These are phyloP conservation scores for Plasmodium vivax DNA, from an alignment of 169 alveolate genomes.

Conservation along the genomic window DNA sequence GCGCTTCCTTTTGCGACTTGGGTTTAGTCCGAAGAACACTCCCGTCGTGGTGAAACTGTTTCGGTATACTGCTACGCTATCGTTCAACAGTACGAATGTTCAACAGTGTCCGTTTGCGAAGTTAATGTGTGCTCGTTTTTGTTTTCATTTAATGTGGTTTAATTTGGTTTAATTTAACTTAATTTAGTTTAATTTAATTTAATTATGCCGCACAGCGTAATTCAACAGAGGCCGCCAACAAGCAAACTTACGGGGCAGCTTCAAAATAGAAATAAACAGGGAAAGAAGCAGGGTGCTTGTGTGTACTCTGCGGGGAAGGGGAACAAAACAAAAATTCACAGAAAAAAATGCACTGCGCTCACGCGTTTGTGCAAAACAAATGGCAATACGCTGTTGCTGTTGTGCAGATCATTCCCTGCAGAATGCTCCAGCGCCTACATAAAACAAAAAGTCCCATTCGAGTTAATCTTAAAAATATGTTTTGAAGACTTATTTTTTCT, in stretches of 20 bases:
- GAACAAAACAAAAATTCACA: background rate
- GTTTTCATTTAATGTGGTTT: background rate
- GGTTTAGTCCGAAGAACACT: background rate
- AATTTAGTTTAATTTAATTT: constrained; percentile 19
- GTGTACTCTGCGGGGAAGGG: background rate
- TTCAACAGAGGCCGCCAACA: constrained; percentile 19
- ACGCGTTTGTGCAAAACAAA: background rate
- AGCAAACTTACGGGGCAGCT: background rate
- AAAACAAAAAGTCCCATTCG: background rate
- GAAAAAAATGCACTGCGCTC: background rate
- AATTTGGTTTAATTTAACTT: too few relatives aligned
- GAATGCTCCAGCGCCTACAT: background rate
- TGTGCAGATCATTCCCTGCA: background rate
- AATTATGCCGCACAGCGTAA: constrained; percentile 43
- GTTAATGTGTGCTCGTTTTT: background rate
- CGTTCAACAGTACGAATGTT: constrained; percentile 20
- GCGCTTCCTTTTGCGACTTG: background rate
- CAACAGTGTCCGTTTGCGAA: background rate
- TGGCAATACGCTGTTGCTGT: background rate
- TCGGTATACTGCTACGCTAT: background rate
- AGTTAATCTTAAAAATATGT: background rate
- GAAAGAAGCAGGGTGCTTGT: background rate
- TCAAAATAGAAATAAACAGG: constrained; percentile 63
- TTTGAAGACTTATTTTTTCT: background rate
- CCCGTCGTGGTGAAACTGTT: background rate